Base-by-base conservation (phyloP, 305 asterid species). In the Fraxinus paxiana region DNA sequence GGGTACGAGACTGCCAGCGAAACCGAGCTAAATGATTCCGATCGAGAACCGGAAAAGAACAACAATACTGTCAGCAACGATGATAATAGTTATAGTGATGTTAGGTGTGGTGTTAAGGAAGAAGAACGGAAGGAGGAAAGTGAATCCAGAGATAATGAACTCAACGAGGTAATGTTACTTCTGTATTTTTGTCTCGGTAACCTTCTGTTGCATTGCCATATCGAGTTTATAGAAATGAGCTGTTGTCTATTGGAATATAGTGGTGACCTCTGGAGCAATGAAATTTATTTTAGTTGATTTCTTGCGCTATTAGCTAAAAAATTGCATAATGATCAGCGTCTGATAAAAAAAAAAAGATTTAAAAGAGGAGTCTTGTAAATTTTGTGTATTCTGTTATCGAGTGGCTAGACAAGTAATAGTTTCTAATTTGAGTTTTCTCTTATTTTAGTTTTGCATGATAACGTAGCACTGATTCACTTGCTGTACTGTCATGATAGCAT, bases 1-100 rank as follows among this genome's bases (percentile, higher is more conserved):
- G 98, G 95, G 56, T 95, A 89, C 74, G 97, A 93, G 82, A 95
- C 98, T 26, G 98, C 98, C 80, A 93, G 98, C 75, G 98, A 95
- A 15, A 84, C 93, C 20, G 98, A 91, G 85, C 85, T 92, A 35
- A 87, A 90, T 80, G 92, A 85, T 76, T 77, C 79, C 67, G 86
- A 81, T 77, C 69, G 85, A 8, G 86, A 48, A 37, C 82, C 80
- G 38, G 81, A 82, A 69, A 84, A 72, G 48, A 34, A 79, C 73
- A 59, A 80, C 22, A 38, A 82, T 82, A 37, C 76, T 78, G 56
- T 41, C 70, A n/a, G 83, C 10, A 51, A 77, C 46, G 18, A 24
- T 48, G 26, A 61, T 31, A 77, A 73, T 76, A 83, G 82, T 76
- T 84, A 37, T 70, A 83, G 67, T 69, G 81, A 75, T 73, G 73